Evolutionary conservation across 768 basidiomycete genomes (phyloP).

Genomic region (Cytidiella melzeri): DNA sequence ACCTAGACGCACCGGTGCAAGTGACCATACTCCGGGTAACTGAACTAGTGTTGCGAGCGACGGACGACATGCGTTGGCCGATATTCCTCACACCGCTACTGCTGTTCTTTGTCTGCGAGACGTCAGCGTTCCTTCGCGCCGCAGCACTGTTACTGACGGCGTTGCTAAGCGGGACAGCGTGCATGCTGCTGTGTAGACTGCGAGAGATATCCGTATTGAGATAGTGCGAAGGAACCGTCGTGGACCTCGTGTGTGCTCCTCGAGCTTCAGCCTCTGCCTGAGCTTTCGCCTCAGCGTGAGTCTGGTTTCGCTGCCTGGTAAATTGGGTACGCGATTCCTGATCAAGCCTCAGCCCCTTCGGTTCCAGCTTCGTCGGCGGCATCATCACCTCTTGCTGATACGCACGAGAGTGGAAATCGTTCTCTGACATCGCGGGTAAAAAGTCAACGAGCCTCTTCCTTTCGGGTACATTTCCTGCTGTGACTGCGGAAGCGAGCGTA

Average conservation of each 20-base stretch:
- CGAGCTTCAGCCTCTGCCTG: constrained; percentile 11
- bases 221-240: constrained; percentile 23
- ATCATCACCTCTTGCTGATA: not conserved
- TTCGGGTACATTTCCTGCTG: constrained; percentile 3
- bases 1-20: not conserved
- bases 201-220: constrained; percentile 7
- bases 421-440: not conserved
- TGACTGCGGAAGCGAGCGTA: constrained; percentile 2
- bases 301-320: constrained; percentile 23
- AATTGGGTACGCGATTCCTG: constrained; percentile 7
- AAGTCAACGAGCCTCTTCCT: not conserved
- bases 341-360: constrained; percentile 6
- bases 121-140: not conserved
- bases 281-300: constrained; percentile 17
- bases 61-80: not conserved
- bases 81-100: not conserved
- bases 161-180: constrained; percentile 2
- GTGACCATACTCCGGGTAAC: not conserved
- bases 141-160: not conserved
- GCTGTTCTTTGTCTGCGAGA: not conserved
- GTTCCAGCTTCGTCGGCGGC: not conserved
- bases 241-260: constrained; percentile 17
- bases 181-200: constrained; percentile 1
- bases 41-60: not conserved
- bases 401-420: not conserved